Evolutionary conservation across 352 stramenopile species (phyloP).

Genomic region (Phytopythium litorale): DNA sequence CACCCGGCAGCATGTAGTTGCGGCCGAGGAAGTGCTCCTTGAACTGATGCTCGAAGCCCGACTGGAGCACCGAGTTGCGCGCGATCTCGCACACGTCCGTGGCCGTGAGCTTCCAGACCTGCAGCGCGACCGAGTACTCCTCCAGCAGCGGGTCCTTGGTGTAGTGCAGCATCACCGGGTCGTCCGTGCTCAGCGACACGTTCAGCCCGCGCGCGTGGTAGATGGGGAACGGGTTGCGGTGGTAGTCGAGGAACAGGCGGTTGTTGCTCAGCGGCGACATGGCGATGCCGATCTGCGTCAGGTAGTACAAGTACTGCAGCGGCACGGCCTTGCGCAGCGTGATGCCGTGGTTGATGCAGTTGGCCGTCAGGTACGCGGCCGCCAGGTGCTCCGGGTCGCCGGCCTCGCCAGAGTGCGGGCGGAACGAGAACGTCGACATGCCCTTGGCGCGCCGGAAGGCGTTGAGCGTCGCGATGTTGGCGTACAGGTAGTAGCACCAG

Average conservation of each 20-base stretch:
- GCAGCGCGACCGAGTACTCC: constrained; percentile 91
- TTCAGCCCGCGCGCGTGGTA: constrained; percentile 97
- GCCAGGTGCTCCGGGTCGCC: constrained; percentile 97
- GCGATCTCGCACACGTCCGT: constrained; percentile 99
- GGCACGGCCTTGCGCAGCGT: constrained; percentile 95
- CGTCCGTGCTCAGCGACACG: constrained; percentile 97
- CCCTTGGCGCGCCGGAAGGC: constrained; percentile 87
- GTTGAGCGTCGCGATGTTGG: constrained; percentile 97
- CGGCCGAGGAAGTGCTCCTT: constrained; percentile 97
- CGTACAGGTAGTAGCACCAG: constrained; percentile 97
- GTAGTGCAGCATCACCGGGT: constrained; percentile 98
- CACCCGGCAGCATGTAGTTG: constrained; percentile 80
- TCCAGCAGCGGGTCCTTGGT: constrained; percentile 98
- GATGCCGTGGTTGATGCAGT: constrained; percentile 99
- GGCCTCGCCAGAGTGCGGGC: constrained; percentile 98
- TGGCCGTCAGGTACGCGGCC: constrained; percentile 84
- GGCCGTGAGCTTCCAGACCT: constrained; percentile 95
- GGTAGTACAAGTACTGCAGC: constrained; percentile 99
- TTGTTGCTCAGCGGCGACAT: constrained; percentile 96
- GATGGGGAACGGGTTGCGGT: constrained; percentile 93
- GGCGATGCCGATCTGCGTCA: constrained; percentile 95
- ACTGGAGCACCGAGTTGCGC: constrained; percentile 97
- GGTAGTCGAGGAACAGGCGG: constrained; percentile 94
- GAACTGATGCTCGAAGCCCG: constrained; percentile 96
- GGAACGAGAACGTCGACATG: constrained; percentile 94